Evolutionary conservation across 805 yeast genomes (phyloP), one percentile per base, ranked within the genome.

Genomic region (Pichia manshurica): DNA sequence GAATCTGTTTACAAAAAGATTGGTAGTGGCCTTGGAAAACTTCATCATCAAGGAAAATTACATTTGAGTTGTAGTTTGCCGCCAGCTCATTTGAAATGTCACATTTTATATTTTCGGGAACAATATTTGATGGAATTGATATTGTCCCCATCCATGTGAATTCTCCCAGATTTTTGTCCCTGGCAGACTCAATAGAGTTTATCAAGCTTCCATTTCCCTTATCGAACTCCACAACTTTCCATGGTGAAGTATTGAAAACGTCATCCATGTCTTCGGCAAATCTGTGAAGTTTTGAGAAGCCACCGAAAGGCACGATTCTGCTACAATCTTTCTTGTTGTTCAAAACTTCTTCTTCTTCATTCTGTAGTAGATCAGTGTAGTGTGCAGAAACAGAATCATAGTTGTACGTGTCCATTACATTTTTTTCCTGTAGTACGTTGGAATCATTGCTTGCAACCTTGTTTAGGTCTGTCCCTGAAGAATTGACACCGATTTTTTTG

Each of bases 11-110:
- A 65, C 97, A 91, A 64, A 85, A 93, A 45, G 87, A 86, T 49
- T 80, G 81, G 65, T 93, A 93, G 61, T 90, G 96, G 19, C 97
- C 97, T 59, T 84, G 85, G 57, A 88, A 87, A 1, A 88, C 81
- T 28, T 78, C 66, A 64, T 93, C 98, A 54, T 78, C 78, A 2
- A 91, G 81, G 50, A 78, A 79, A 2, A 89, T 86, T 0, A 88
- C 79, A 49, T 74, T 76, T 36, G 83, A 78, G 48, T 77, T 60
- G 61, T 78, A 82, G 3, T 80, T 76, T 1, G 63, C 59, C 23
- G 57, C 53, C 46, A 87, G 65, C 35, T 69, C 70, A 0, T 57
- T 53, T 1, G 78, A 64, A 37, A 93, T 87, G 17, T 74, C 74
- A 2, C 60, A 52, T 51, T 77, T 79, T 3, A 84, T 80, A 0